A percentile compares a stretch with the other conserved stretches of the same genome.
phyloP scores from a whole-genome alignment of 257 asterid genomes.

The Phtheirospermum japonicum region DNA sequence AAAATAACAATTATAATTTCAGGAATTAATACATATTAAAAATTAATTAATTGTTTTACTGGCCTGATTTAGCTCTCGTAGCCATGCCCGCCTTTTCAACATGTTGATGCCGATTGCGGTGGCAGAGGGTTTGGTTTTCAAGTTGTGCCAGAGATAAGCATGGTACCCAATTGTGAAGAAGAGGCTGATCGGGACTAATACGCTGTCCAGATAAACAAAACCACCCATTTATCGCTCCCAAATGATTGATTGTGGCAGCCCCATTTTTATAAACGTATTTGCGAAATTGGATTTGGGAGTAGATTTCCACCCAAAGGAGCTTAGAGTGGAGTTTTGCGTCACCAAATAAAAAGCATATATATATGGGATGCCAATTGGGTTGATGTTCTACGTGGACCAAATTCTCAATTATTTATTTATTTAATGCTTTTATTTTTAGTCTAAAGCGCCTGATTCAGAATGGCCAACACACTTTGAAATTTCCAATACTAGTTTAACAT shows the following conservation, averaged over 20 bases:
- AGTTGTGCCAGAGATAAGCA: constrained; percentile 63
- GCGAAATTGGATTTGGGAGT: background rate
- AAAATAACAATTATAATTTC: too few relatives aligned
- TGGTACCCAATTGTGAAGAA: constrained; percentile 76
- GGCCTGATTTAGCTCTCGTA: constrained; percentile 58
- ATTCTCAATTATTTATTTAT: background rate
- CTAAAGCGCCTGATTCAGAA: too few relatives aligned
- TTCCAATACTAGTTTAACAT: too few relatives aligned
- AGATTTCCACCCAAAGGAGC: background rate
- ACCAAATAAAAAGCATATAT: background rate
- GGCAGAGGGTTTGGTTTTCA: constrained; percentile 42
- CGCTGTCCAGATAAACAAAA: constrained; percentile 45
- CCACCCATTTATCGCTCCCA: constrained; percentile 35
- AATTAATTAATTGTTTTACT: background rate
- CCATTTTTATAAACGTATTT: background rate
- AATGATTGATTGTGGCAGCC: background rate
- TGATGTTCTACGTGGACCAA: constrained; percentile 16
- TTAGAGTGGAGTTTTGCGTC: background rate
- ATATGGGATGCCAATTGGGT: too few relatives aligned
- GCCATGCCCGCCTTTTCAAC: constrained; percentile 54
- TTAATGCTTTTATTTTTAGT: too few relatives aligned
- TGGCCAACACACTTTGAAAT: too few relatives aligned
- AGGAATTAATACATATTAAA: too few relatives aligned
- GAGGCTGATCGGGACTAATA: constrained; percentile 64
- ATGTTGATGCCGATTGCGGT: constrained; percentile 65